These are phyloP conservation scores for Suillus discolor DNA, from an alignment of 768 basidiomycete species.

Conservation along the genomic window DNA sequence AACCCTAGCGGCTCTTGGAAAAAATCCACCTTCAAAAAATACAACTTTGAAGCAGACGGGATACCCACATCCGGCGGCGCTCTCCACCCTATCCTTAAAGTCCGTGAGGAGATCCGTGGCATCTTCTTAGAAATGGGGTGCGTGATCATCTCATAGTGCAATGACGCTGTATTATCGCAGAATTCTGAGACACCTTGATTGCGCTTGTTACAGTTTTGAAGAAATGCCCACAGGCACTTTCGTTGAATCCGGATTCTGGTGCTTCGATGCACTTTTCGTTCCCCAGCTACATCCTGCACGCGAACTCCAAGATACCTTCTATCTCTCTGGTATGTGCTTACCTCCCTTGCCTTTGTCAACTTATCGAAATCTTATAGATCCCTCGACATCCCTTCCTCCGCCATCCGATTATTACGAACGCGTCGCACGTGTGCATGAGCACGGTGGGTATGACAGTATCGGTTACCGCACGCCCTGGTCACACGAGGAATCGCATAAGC, in stretches of 20 bases:
- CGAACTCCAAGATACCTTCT: constrained; percentile 98
- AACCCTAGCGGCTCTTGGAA: constrained; percentile 87
- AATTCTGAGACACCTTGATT: constrained; percentile 5
- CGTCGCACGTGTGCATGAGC: constrained; percentile 81
- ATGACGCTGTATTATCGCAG: background rate
- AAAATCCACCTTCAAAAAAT: constrained; percentile 91
- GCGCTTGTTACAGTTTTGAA: constrained; percentile 66
- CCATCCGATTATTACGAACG: constrained; percentile 83
- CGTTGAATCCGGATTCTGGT: constrained; percentile 99
- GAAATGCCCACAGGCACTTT: constrained; percentile 98
- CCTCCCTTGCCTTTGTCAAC: background rate
- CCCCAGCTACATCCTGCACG: constrained; percentile 99
- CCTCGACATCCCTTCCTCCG: constrained; percentile 72
- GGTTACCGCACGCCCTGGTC: constrained; percentile 99
- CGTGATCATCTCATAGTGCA: constrained; percentile 21
- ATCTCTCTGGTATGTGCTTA: constrained; percentile 72
- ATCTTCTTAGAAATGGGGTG: constrained; percentile 99
- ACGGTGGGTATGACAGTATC: constrained; percentile 87
- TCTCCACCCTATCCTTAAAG: constrained; percentile 94
- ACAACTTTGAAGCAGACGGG: constrained; percentile 98
- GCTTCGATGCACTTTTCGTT: constrained; percentile 97
- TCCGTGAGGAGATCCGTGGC: constrained; percentile 94
- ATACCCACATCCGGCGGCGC: constrained; percentile 88
- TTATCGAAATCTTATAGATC: constrained; percentile 54
- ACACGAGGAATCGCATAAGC: constrained; percentile 86